phyloP scores from a whole-genome alignment of 139 green algal genomes.

The Mychonastes homosphaera region DNA sequence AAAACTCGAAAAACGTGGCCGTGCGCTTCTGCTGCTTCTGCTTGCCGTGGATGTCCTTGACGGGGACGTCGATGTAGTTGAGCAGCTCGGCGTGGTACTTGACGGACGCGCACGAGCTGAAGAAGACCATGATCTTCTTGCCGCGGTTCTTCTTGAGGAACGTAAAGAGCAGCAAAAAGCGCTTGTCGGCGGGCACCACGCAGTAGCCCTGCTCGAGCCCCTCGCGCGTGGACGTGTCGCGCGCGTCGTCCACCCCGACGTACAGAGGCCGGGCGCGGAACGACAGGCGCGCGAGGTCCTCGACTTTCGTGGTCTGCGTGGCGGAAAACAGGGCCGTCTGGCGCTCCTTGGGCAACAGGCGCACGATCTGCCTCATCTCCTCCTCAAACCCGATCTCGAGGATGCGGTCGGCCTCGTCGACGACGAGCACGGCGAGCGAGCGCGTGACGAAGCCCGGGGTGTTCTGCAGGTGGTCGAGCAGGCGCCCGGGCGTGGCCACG shows the following conservation, averaged over 20 bases:
- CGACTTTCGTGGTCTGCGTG: slow-evolving; percentile 95
- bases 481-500: slow-evolving; percentile 83
- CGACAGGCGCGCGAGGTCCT: slow-evolving; percentile 88
- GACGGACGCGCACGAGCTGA: slow-evolving; percentile 80
- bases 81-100: slow-evolving; percentile 97
- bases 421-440: slow-evolving; percentile 75
- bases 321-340: slow-evolving; percentile 98
- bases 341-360: slow-evolving; percentile 85
- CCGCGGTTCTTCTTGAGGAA: slow-evolving; percentile 96
- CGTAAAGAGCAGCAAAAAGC: slow-evolving; percentile 97
- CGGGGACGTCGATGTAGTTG: slow-evolving; percentile 97
- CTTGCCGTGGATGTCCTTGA: slow-evolving; percentile 96
- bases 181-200: slow-evolving; percentile 74
- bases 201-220: slow-evolving; percentile 96
- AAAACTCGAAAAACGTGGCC: slow-evolving; percentile 96
- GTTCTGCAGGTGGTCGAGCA: slow-evolving; percentile 96
- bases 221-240: slow-evolving; percentile 58
- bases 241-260: slow-evolving; percentile 88
- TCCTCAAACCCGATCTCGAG: slow-evolving; percentile 98
- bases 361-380: slow-evolving; percentile 95
- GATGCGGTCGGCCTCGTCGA: slow-evolving; percentile 96
- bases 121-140: slow-evolving; percentile 99
- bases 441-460: slow-evolving; percentile 62
- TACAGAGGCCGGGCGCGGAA: slow-evolving; percentile 93
- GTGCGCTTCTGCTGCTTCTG: slow-evolving; percentile 97